Percentiles rank a stretch among this genome's conserved stretches.
phyloP scores from a whole-genome alignment of 139 green algal genomes.

The Micractinium conductrix region DNA sequence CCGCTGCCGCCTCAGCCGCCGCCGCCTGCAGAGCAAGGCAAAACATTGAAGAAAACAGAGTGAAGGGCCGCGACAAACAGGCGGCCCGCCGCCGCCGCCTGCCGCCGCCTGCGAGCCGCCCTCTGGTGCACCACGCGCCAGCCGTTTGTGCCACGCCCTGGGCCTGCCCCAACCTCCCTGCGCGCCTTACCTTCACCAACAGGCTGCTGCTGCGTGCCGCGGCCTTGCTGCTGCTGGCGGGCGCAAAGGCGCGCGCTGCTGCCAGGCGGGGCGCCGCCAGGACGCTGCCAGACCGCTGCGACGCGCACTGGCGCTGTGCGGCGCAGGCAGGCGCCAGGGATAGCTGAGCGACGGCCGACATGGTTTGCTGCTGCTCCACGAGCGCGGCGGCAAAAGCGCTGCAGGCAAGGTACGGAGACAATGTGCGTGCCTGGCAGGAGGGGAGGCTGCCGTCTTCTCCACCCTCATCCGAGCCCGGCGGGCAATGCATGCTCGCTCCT shows the following conservation, averaged over 20 bases:
- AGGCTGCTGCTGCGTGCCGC: slow-evolving; percentile 19
- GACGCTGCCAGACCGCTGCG: slow-evolving; percentile 6
- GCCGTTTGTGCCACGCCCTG: neutral
- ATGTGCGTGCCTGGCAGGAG: too few relatives aligned
- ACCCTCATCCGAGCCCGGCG: too few relatives aligned
- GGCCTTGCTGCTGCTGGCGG: slow-evolving; percentile 30
- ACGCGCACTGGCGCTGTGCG: slow-evolving; percentile 18
- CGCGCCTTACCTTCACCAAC: slow-evolving; percentile 33
- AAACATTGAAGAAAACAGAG: too few relatives aligned
- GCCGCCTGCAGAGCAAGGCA: slow-evolving; percentile 29
- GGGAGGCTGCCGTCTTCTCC: too few relatives aligned
- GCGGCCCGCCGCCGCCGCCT: neutral
- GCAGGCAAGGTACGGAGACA: too few relatives aligned
- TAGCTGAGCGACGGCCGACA: slow-evolving; percentile 3
- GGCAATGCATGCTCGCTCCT: too few relatives aligned
- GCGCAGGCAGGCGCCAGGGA: slow-evolving; percentile 17
- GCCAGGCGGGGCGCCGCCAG: slow-evolving; percentile 27
- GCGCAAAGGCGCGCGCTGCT: neutral
- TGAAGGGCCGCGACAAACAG: neutral
- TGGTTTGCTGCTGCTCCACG: slow-evolving; percentile 1
- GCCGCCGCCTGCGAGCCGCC: neutral
- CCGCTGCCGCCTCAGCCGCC: slow-evolving; percentile 1
- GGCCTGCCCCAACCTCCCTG: too few relatives aligned
- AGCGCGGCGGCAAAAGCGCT: too few relatives aligned
- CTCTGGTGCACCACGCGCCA: neutral